These are phyloP conservation scores for Phoenix roebelenii DNA, from an alignment of 176 grass and related monocot species.

Conservation along the genomic window DNA sequence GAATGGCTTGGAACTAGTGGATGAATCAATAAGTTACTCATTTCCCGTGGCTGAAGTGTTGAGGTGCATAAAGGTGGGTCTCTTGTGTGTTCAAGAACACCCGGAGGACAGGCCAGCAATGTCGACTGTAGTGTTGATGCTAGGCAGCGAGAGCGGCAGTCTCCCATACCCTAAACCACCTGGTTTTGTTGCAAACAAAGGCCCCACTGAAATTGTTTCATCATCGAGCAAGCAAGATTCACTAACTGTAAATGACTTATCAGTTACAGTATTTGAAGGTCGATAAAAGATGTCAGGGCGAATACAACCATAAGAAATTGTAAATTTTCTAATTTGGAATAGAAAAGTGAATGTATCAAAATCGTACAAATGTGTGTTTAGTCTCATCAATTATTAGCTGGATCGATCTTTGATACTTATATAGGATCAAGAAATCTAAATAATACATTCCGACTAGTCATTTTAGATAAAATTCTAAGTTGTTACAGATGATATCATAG, in stretches of 20 bases:
- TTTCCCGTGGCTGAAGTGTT: slow-evolving; percentile 36
- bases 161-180: slow-evolving; percentile 52
- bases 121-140: slow-evolving; percentile 49
- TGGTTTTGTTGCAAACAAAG: slow-evolving; percentile 44
- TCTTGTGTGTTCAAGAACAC: slow-evolving; percentile 53
- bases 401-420: too few relatives aligned
- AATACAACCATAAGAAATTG: too few relatives aligned
- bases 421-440: too few relatives aligned
- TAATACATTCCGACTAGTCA: too few relatives aligned
- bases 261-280: slow-evolving; percentile 44
- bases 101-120: slow-evolving; percentile 53
- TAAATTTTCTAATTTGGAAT: too few relatives aligned
- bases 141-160: slow-evolving; percentile 23
- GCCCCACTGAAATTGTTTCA: slow-evolving; percentile 28
- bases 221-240: slow-evolving; percentile 45
- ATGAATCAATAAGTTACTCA: slow-evolving; percentile 38
- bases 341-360: too few relatives aligned
- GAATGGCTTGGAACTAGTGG: slow-evolving; percentile 36
- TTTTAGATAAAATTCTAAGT: too few relatives aligned
- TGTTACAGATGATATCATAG: too few relatives aligned
- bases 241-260: slow-evolving; percentile 21
- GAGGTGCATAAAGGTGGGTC: slow-evolving; percentile 38
- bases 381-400: too few relatives aligned
- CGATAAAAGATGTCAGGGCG: slow-evolving; percentile 13
- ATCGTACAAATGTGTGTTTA: too few relatives aligned